Evolutionary conservation across 2,329 filamentous ascomycete species (phyloP).

Genomic region (Alternaria sp.): DNA sequence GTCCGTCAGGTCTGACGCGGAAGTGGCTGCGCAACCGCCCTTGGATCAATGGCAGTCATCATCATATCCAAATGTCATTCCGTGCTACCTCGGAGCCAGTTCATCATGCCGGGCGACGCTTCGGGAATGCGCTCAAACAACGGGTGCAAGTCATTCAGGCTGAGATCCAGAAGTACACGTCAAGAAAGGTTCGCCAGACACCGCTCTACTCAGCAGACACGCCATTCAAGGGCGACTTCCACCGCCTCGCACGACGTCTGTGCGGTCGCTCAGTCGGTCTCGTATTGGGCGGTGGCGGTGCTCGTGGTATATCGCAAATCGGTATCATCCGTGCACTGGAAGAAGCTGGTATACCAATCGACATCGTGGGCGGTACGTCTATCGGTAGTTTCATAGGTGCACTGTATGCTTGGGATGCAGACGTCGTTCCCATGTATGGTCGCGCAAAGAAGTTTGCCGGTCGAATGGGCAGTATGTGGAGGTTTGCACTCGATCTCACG

Average conservation of each 20-base stretch:
- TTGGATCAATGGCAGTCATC: slow-evolving; percentile 98
- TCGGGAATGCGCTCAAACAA: slow-evolving; percentile 87
- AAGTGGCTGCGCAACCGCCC: slow-evolving; percentile 87
- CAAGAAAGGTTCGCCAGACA: slow-evolving; percentile 84
- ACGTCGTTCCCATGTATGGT: slow-evolving; percentile 96
- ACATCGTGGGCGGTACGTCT: slow-evolving; percentile 92
- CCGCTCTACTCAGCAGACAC: slow-evolving; percentile 90
- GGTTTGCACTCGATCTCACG: slow-evolving; percentile 94
- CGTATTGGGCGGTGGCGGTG: slow-evolving; percentile 91
- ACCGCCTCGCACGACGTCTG: slow-evolving; percentile 84
- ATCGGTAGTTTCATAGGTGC: slow-evolving; percentile 96
- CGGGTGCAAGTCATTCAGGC: slow-evolving; percentile 93
- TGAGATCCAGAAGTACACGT: slow-evolving; percentile 98
- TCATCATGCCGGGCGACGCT: slow-evolving; percentile 75
- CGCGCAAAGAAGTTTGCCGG: slow-evolving; percentile 96
- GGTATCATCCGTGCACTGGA: slow-evolving; percentile 94
- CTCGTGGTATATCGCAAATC: slow-evolving; percentile 88
- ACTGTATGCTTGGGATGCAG: slow-evolving; percentile 92
- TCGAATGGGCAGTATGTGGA: slow-evolving; percentile 99
- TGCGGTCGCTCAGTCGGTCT: slow-evolving; percentile 95
- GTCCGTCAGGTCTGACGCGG: slow-evolving; percentile 80
- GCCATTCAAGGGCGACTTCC: slow-evolving; percentile 95
- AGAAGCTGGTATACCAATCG: slow-evolving; percentile 94
- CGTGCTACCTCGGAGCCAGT: slow-evolving; percentile 76
- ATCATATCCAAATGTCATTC: slow-evolving; percentile 96